Evolutionary conservation across 306 rosid genomes (phyloP).

Genomic region (Dicorynia guianensis): DNA sequence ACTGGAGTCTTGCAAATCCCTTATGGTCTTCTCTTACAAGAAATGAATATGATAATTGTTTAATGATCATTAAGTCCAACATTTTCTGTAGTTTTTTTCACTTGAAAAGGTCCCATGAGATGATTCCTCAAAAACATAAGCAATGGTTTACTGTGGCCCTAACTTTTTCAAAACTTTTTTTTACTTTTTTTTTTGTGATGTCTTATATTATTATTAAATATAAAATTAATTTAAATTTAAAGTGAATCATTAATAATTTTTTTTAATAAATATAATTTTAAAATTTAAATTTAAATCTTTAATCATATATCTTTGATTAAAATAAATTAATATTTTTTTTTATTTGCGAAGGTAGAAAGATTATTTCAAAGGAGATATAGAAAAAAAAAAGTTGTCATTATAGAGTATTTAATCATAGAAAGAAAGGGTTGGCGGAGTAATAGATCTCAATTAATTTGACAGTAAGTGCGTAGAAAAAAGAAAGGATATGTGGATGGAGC

Average conservation of each 20-base stretch:
- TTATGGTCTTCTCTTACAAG: no score
- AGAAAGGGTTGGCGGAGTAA: not conserved
- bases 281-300: no score
- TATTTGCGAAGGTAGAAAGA: not conserved
- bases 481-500: not conserved
- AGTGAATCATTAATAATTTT: no score
- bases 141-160: not conserved
- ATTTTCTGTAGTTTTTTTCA: not conserved
- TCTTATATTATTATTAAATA: no score
- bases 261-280: no score
- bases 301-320: no score
- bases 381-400: no score
- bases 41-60: not conserved
- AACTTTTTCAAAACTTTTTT: no score
- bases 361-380: not conserved
- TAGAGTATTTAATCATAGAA: not conserved
- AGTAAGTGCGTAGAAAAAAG: not conserved
- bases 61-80: not conserved
- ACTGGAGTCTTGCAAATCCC: no score
- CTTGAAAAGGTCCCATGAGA: not conserved
- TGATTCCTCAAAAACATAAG: not conserved
- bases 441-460: slow-evolving; percentile 3
- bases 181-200: no score
- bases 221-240: no score
- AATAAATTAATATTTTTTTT: no score